A percentile compares a stretch with the other conserved stretches of the same genome.
Conservation (phyloP, 495 filamentous ascomycete species). For the Hypoxylon crocopeplum region DNA sequence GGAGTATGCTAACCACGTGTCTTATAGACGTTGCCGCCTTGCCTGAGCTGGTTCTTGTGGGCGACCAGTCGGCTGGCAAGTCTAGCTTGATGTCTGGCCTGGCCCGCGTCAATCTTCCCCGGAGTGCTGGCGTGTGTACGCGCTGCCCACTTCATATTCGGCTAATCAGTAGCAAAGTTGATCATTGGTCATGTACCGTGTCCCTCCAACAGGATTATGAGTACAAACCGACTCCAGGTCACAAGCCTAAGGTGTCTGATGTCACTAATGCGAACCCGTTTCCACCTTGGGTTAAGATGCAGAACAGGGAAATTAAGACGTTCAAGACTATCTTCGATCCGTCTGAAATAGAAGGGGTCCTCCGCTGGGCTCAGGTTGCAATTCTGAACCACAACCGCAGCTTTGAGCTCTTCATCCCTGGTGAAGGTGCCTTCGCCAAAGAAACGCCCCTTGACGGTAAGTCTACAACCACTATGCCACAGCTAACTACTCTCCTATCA, state of each 20-base stretch:
- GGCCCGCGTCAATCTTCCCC: constrained; percentile 76
- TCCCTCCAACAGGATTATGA: constrained; percentile 65
- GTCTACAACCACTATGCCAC: constrained; percentile 1
- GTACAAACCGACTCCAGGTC: constrained; percentile 42
- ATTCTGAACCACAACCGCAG: constrained; percentile 65
- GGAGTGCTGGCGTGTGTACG: constrained; percentile 74
- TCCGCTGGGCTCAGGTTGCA: constrained; percentile 75
- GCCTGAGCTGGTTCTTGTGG: constrained; percentile 79
- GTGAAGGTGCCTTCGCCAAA: constrained; percentile 43
- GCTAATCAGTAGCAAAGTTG: constrained; percentile 56
- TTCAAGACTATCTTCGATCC: constrained; percentile 54
- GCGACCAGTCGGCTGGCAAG: constrained; percentile 84
- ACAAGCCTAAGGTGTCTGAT: constrained; percentile 44
- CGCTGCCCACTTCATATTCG: constrained; percentile 80
- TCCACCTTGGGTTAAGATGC: constrained; percentile 52
- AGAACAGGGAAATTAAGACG: constrained; percentile 41
- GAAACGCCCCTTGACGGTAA: constrained; percentile 35
- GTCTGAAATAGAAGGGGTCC: constrained; percentile 60
- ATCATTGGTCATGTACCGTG: constrained; percentile 62
- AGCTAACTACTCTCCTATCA: background rate
- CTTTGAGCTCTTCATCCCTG: constrained; percentile 57
- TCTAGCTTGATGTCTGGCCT: constrained; percentile 81
- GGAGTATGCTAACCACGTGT: background rate
- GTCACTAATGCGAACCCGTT: constrained; percentile 52
- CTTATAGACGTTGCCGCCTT: constrained; percentile 59